Evolutionary conservation across 768 basidiomycete genomes (phyloP), one percentile per base, ranked within the genome.

Genomic region (Trametes coccinea): DNA sequence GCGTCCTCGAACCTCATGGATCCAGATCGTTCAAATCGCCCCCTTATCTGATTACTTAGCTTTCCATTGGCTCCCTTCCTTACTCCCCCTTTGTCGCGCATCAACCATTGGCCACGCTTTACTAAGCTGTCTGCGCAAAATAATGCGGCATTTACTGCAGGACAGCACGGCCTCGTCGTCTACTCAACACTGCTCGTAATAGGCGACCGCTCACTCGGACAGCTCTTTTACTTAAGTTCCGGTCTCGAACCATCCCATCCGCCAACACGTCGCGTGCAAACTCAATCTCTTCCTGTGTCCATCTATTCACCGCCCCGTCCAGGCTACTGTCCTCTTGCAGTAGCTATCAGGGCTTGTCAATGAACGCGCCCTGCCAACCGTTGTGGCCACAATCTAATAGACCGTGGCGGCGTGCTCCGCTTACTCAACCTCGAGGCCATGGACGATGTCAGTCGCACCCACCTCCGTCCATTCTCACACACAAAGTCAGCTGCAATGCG

Each of bases 91-190:
- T 54, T 54, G 40, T 48, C 37, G 13, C 17, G 4, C 10, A n/a
- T 11, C 41, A 33, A 30, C n/a, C 3, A 16, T 29, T 29, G 7
- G 9, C 45, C 14, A 31, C 43, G 11, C 33, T 5, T 37, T 14
- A 27, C 41, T 45, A 61, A 46, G 34, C 60, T 61, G 55, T 52
- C 33, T 7, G 22, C 49, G 9, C n/a, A 56, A 37, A 62, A 30
- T 55, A 22, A 52, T 10, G 13, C 27, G 29, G 48, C 11, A 5
- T 37, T 11, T 6, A 37, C 5, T 37, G 34, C 22, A 22, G 22
- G 22, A 22, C 22, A 22, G 54, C 60, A 61, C 60, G 60, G 55
- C 60, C 55, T 56, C 50, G 34, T 52, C 54, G 58, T 46, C 58
- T 53, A 29, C 31, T 53, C 44, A 29, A 52, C 48, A 43, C 49